Percentiles rank a stretch among this genome's conserved stretches.
These are phyloP conservation scores for Phytopythium chamaehyphon DNA, from an alignment of 352 stramenopile genomes.

Conservation along the genomic window DNA sequence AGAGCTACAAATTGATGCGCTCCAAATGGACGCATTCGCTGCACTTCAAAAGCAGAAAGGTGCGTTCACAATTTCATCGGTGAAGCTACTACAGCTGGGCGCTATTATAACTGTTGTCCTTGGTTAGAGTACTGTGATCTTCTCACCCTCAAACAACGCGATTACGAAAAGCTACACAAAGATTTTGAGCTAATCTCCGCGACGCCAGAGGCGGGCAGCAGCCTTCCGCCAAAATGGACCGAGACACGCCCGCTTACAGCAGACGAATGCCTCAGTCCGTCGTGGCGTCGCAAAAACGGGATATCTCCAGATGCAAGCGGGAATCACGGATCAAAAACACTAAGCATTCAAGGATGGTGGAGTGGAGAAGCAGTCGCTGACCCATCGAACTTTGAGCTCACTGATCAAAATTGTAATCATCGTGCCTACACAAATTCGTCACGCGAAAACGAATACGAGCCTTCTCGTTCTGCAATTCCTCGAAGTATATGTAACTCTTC, in stretches of 20 bases:
- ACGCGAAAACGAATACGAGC: neutral
- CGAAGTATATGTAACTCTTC: constrained; percentile 5
- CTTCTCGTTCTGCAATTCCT: neutral
- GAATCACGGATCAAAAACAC: neutral
- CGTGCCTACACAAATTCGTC: neutral
- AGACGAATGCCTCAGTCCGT: neutral
- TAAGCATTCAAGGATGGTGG: constrained; percentile 5
- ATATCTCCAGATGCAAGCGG: neutral
- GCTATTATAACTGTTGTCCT: too few relatives aligned
- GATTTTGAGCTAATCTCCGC: neutral
- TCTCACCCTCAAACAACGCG: too few relatives aligned
- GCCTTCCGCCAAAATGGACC: neutral
- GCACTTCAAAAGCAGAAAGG: constrained; percentile 19
- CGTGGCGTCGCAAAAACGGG: neutral
- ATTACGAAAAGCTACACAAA: too few relatives aligned
- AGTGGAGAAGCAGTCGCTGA: neutral
- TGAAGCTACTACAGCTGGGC: too few relatives aligned
- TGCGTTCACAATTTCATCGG: too few relatives aligned
- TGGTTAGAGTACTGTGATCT: too few relatives aligned
- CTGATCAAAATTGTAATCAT: neutral
- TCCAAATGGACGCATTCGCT: constrained; percentile 24
- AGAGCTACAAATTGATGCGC: constrained; percentile 17
- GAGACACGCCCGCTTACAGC: constrained; percentile 1
- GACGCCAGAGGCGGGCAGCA: too few relatives aligned
- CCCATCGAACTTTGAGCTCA: too few relatives aligned